Evolutionary conservation across 441 rosid species (phyloP), one percentile per base, ranked within the genome.

Genomic region (Theobroma grandiflorum): DNA sequence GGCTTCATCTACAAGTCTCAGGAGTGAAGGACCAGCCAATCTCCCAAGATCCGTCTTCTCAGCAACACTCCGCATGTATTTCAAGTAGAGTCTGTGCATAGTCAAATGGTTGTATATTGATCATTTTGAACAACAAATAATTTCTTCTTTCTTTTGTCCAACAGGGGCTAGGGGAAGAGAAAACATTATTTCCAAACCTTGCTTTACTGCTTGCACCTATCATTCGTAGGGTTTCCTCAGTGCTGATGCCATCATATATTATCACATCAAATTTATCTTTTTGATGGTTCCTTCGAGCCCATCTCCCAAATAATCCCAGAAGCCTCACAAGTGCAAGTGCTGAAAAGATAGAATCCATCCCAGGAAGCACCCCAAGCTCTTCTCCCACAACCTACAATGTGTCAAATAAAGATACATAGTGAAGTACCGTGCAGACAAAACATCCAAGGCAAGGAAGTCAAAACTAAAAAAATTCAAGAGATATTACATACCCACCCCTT

Each of bases 331-430:
- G 88, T 57, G 84, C 89, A 50, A 91, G 83, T 79, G 85, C 88
- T 47, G 97, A 89, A 74, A 91, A 90, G 67, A 93, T 84, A 2
- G 98, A 90, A 79, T 94, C 99, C 97, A 96, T 94, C 81, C 98
- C 98, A 74, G 96, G 99, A 84, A 96, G 98, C 84, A 94, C 93
- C 50, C 98, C 97, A 45, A 96, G 94, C 90, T 96, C 99, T 90
- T 94, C 96, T 82, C 97, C 99, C 66, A 94, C 99, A 71, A 96
- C 91, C 99, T 96, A 87, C 82, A 72, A 84, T 67, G 78, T 72
- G 31, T 7, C 43, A 81, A 58, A 74, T 55, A 58, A 81, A 33
- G 26, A 77, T 73, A 59, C 68, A 78, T 31, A 52, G 33, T n/a
- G 57, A 81, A 64, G 20, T 52, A 31, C 67, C 20, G 47, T 47